These are phyloP conservation scores for Tremella mesenterica DNA, from an alignment of 768 basidiomycete genomes.

Conservation along the genomic window DNA sequence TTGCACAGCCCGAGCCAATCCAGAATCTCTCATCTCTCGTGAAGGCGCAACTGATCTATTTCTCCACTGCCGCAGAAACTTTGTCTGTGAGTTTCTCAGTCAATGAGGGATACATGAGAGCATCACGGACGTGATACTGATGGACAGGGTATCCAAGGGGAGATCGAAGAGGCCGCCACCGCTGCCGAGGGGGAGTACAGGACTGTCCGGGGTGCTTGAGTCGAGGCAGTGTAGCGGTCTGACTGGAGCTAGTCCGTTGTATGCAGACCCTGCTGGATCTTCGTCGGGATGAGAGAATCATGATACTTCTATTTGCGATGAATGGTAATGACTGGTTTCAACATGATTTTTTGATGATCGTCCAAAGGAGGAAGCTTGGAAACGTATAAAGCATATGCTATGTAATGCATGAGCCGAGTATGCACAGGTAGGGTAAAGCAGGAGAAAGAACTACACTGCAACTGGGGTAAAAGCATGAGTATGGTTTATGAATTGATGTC, in stretches of 20 bases:
- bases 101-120: not conserved
- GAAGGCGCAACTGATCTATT: conserved; percentile 63
- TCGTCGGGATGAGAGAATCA: no score
- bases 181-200: conserved; percentile 94
- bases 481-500: not conserved
- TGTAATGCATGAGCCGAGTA: not conserved
- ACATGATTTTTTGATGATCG: no score
- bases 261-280: conserved; percentile 1
- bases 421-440: no score
- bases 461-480: not conserved
- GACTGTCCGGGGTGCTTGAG: conserved; percentile 45
- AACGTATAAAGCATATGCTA: no score
- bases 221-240: no score
- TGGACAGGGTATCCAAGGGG: conserved; percentile 59
- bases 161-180: conserved; percentile 85
- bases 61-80: conserved; percentile 45
- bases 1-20: conserved; percentile 75
- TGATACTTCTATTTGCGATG: not conserved
- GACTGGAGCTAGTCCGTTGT: not conserved
- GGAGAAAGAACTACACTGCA: not conserved
- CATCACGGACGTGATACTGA: conserved; percentile 1
- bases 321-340: not conserved
- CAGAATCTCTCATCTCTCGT: conserved; percentile 86
- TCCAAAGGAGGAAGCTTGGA: not conserved
- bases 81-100: conserved; percentile 45